phyloP scores from a whole-genome alignment of 2,329 filamentous ascomycete species.

The Passalora sequoiae region DNA sequence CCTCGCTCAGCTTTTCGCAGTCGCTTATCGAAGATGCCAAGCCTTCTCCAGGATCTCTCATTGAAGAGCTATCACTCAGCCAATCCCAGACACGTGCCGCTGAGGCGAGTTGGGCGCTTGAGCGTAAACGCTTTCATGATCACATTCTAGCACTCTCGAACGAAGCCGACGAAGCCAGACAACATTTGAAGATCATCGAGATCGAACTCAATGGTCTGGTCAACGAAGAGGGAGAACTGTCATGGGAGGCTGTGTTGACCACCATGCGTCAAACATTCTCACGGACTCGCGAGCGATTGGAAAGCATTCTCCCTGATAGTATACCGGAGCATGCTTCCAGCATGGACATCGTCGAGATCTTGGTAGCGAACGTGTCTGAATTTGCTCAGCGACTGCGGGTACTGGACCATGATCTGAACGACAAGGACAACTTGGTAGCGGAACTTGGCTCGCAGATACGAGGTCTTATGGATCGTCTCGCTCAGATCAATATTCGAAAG shows the following conservation, averaged over 20 bases:
- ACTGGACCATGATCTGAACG: slow-evolving; percentile 34
- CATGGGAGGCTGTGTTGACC: slow-evolving; percentile 34
- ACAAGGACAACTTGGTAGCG: slow-evolving; percentile 26
- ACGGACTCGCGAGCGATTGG: slow-evolving; percentile 37
- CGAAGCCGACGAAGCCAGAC: slow-evolving; percentile 38
- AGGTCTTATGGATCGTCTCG: slow-evolving; percentile 38
- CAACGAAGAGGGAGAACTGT: slow-evolving; percentile 32
- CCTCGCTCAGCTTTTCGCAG: slow-evolving; percentile 5
- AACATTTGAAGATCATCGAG: slow-evolving; percentile 39
- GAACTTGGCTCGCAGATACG: slow-evolving; percentile 37
- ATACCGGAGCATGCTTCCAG: slow-evolving; percentile 37
- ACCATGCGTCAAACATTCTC: slow-evolving; percentile 42
- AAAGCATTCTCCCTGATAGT: slow-evolving; percentile 38
- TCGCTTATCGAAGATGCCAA: slow-evolving; percentile 7
- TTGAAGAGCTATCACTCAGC: slow-evolving; percentile 12
- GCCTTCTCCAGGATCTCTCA: not conserved
- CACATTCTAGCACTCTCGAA: slow-evolving; percentile 38
- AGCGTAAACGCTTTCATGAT: slow-evolving; percentile 35
- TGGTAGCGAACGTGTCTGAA: slow-evolving; percentile 31
- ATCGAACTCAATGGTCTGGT: slow-evolving; percentile 43
- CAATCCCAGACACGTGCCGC: slow-evolving; percentile 14
- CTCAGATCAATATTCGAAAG: slow-evolving; percentile 34
- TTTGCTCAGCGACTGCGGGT: slow-evolving; percentile 36
- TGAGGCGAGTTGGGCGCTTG: slow-evolving; percentile 11
- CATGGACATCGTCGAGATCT: slow-evolving; percentile 37